Evolutionary conservation across 2,329 filamentous ascomycete genomes (phyloP).

Genomic region (Aureobasidium pullulans): DNA sequence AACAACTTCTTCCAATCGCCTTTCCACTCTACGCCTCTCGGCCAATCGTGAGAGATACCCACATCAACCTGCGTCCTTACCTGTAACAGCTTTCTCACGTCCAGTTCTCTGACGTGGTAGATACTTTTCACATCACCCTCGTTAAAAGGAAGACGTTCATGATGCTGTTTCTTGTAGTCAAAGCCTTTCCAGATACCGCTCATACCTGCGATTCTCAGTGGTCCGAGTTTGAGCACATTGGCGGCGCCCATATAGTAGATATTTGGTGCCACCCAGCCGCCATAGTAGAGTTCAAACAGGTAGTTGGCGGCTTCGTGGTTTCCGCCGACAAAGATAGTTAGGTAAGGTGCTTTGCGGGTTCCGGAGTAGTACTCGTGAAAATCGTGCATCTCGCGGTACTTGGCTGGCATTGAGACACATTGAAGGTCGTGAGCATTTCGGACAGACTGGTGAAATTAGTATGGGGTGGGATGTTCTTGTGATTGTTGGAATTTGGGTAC

Average conservation of each 20-base stretch:
- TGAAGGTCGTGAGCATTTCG: constrained; percentile 83
- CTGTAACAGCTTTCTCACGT: constrained; percentile 82
- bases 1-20: constrained; percentile 66
- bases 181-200: constrained; percentile 93
- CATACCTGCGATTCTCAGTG: constrained; percentile 78
- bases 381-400: constrained; percentile 82
- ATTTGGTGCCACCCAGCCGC: constrained; percentile 92
- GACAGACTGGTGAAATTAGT: constrained; percentile 51
- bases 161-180: constrained; percentile 76
- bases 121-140: constrained; percentile 68
- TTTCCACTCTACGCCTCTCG: constrained; percentile 68
- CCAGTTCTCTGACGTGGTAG: constrained; percentile 84
- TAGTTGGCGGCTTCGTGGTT: constrained; percentile 94
- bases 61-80: constrained; percentile 83
- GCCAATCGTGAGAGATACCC: constrained; percentile 94
- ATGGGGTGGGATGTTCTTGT: background rate
- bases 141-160: constrained; percentile 80
- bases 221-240: constrained; percentile 77
- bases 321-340: constrained; percentile 87
- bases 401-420: constrained; percentile 80
- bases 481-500: constrained; percentile 34
- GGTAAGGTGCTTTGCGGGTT: constrained; percentile 65
- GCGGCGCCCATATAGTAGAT: constrained; percentile 96
- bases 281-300: constrained; percentile 88
- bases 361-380: constrained; percentile 94